Conservation (phyloP, 1,139 yeast species). For the Magnusiomyces magnusii region DNA sequence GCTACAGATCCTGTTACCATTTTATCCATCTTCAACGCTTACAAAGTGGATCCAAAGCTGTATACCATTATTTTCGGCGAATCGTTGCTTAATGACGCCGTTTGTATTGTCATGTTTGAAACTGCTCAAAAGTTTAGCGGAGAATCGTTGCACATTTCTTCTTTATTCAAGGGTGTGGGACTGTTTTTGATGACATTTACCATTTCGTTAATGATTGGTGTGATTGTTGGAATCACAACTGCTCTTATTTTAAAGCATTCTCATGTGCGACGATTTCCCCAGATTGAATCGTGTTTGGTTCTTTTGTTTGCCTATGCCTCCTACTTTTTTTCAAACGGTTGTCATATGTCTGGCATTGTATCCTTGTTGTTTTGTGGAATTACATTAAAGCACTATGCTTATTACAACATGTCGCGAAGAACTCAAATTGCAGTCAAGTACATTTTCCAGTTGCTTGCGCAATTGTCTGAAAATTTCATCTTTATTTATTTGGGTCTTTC, state of each 20-base stretch:
- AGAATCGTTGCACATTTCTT: constrained; percentile 54
- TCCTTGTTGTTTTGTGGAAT: constrained; percentile 93
- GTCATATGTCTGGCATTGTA: constrained; percentile 99
- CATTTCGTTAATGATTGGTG: constrained; percentile 86
- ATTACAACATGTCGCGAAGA: constrained; percentile 93
- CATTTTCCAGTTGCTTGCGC: constrained; percentile 88
- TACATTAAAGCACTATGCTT: constrained; percentile 93
- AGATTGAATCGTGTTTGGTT: constrained; percentile 91
- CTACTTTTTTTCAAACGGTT: constrained; percentile 95
- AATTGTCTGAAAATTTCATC: constrained; percentile 91
- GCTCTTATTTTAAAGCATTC: constrained; percentile 89
- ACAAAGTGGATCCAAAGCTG: constrained; percentile 94
- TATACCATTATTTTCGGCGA: constrained; percentile 98
- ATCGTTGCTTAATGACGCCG: constrained; percentile 90
- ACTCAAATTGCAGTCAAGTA: constrained; percentile 96
- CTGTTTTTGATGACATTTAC: constrained; percentile 91
- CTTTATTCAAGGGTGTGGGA: constrained; percentile 89
- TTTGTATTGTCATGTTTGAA: constrained; percentile 98
- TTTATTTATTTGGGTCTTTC: constrained; percentile 93
- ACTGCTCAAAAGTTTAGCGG: constrained; percentile 97
- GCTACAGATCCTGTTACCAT: constrained; percentile 99
- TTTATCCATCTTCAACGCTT: constrained; percentile 90
- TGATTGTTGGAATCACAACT: constrained; percentile 76
- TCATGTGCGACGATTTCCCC: constrained; percentile 88
- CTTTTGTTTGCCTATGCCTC: constrained; percentile 90